These are phyloP conservation scores for Leishmania arabica DNA, from an alignment of 208 protist species.

Conservation along the genomic window DNA sequence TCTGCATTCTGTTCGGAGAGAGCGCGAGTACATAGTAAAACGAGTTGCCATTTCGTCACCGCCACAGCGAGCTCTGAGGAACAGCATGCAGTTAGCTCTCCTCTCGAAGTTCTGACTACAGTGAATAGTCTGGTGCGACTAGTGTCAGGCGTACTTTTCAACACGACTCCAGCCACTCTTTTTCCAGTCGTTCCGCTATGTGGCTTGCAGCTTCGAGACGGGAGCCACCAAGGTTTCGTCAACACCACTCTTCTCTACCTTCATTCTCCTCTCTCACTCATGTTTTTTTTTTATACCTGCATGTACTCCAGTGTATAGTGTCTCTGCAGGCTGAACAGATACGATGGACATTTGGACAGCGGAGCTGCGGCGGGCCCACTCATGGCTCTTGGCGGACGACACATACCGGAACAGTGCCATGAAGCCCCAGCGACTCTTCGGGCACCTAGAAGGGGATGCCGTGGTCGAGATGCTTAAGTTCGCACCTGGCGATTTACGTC, in stretches of 20 bases:
- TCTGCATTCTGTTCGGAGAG: neutral
- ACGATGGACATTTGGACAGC: conserved; percentile 5
- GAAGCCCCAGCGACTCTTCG: conserved; percentile 9
- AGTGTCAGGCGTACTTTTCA: neutral
- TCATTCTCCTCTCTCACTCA: neutral
- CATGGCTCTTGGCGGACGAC: conserved; percentile 7
- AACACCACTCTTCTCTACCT: neutral
- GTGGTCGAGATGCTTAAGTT: conserved; percentile 12
- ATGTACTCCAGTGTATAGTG: neutral
- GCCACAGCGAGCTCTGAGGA: neutral
- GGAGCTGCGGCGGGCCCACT: conserved; percentile 5
- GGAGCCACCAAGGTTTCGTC: neutral
- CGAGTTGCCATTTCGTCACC: no score
- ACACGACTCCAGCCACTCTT: neutral
- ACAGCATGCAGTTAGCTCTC: neutral
- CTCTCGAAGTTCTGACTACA: neutral
- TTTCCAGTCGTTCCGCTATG: neutral
- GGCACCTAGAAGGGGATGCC: conserved; percentile 4
- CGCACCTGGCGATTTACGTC: neutral
- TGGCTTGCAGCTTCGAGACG: neutral
- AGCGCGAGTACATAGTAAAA: neutral
- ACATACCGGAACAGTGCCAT: conserved; percentile 6
- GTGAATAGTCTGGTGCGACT: neutral
- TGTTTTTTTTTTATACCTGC: neutral
- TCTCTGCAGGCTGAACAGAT: neutral